phyloP scores from a whole-genome alignment of 352 stramenopile species.

The Phytophthora sansomeana region DNA sequence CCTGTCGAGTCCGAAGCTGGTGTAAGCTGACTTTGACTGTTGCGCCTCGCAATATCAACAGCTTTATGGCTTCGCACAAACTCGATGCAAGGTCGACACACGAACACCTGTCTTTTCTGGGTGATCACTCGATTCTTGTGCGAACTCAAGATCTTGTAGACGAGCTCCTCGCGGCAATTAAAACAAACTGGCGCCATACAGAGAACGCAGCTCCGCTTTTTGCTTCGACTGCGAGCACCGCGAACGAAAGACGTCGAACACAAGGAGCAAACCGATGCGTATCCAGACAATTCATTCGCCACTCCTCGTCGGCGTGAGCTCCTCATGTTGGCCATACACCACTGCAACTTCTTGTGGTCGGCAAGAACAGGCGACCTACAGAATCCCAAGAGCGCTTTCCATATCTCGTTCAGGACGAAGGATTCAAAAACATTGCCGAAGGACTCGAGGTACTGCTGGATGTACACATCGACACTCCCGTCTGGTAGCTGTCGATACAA shows the following conservation, averaged over 20 bases:
- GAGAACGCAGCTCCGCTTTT: slow-evolving; percentile 32
- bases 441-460: slow-evolving; percentile 44
- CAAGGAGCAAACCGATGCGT: slow-evolving; percentile 30
- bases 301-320: slow-evolving; percentile 25
- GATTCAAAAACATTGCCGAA: slow-evolving; percentile 39
- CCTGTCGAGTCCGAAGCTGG: slow-evolving; percentile 31
- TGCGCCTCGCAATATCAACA: slow-evolving; percentile 25
- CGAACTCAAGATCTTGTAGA: slow-evolving; percentile 25
- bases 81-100: slow-evolving; percentile 36
- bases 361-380: slow-evolving; percentile 29
- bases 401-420: slow-evolving; percentile 35
- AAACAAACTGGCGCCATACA: slow-evolving; percentile 39
- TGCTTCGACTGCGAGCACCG: slow-evolving; percentile 29
- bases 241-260: slow-evolving; percentile 31
- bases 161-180: slow-evolving; percentile 33
- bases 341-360: slow-evolving; percentile 45
- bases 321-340: slow-evolving; percentile 45
- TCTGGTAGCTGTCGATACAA: slow-evolving; percentile 43
- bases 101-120: slow-evolving; percentile 26
- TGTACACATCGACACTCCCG: slow-evolving; percentile 43
- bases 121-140: slow-evolving; percentile 32
- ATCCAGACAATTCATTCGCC: slow-evolving; percentile 20
- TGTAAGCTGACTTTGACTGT: slow-evolving; percentile 26
- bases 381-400: slow-evolving; percentile 37
- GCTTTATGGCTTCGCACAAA: slow-evolving; percentile 37